Percentiles rank a stretch among this genome's conserved stretches.
These are phyloP conservation scores for Plasmodium coatneyi DNA, from an alignment of 169 alveolate genomes.

Conservation along the genomic window DNA sequence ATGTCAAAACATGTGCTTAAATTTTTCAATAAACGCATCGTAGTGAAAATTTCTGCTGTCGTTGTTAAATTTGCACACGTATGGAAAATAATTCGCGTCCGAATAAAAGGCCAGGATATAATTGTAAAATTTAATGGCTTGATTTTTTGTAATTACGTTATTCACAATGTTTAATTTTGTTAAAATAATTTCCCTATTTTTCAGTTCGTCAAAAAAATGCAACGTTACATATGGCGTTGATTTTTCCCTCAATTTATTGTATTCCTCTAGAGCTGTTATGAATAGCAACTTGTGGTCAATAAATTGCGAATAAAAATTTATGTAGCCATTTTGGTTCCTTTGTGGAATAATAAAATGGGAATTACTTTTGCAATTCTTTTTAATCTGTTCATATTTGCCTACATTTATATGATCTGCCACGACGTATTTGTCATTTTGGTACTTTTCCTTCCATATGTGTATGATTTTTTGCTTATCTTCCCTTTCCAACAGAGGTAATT, in stretches of 20 bases:
- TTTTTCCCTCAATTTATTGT: slow-evolving; percentile 30
- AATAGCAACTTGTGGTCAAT: slow-evolving; percentile 45
- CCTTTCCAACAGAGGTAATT: slow-evolving; percentile 36
- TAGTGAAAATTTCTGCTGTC: slow-evolving; percentile 71
- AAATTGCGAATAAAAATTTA: slow-evolving; percentile 49
- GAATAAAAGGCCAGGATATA: slow-evolving; percentile 52
- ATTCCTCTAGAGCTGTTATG: slow-evolving; percentile 26
- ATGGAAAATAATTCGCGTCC: slow-evolving; percentile 54
- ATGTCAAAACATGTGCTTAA: slow-evolving; percentile 38
- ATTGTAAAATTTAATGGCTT: slow-evolving; percentile 59
- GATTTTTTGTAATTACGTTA: slow-evolving; percentile 30
- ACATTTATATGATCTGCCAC: slow-evolving; percentile 37
- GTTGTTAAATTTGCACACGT: slow-evolving; percentile 47
- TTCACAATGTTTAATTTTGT: slow-evolving; percentile 45
- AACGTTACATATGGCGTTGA: slow-evolving; percentile 62
- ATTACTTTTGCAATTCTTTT: slow-evolving; percentile 58
- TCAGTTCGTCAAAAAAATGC: slow-evolving; percentile 67
- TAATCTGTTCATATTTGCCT: slow-evolving; percentile 52
- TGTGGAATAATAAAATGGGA: slow-evolving; percentile 65
- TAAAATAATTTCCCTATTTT: slow-evolving; percentile 52
- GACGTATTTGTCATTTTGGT: slow-evolving; percentile 52
- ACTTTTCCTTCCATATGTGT: slow-evolving; percentile 54
- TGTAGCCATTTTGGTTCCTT: slow-evolving; percentile 66
- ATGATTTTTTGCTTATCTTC: slow-evolving; percentile 47
- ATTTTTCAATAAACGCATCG: slow-evolving; percentile 16